phyloP scores from a whole-genome alignment of 2,329 filamentous ascomycete genomes.

The Aspergillus pseudonomiae region DNA sequence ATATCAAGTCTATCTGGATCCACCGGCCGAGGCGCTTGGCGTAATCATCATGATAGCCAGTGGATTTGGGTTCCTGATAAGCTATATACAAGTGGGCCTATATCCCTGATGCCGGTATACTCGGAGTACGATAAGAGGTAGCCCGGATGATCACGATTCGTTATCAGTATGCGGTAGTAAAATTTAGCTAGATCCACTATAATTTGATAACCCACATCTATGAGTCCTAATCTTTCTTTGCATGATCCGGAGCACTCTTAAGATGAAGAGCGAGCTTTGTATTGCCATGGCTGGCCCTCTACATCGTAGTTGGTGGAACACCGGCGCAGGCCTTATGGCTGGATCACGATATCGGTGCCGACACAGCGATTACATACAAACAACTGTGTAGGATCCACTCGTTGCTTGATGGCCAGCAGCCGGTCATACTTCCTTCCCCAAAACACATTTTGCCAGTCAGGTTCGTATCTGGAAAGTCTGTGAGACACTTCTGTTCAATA shows the following conservation, averaged over 20 bases:
- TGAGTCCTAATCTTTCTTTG: background rate
- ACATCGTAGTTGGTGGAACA: accelerated
- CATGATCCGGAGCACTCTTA: background rate
- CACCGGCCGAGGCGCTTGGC: no score
- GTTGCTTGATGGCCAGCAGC: background rate
- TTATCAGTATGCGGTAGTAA: background rate
- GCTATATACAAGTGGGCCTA: background rate
- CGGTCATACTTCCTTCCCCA: constrained; percentile 8
- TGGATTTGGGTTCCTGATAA: no score
- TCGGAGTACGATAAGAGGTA: background rate
- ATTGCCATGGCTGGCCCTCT: background rate
- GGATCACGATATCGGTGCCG: background rate
- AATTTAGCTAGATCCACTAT: background rate
- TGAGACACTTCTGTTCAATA: background rate
- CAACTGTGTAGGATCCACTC: background rate
- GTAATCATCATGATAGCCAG: no score
- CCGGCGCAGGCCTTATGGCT: background rate
- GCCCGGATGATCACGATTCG: background rate
- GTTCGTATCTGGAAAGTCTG: constrained; percentile 2
- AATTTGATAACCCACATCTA: background rate
- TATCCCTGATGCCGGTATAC: background rate
- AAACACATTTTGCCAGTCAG: constrained; percentile 5
- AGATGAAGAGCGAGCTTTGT: background rate
- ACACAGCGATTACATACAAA: constrained; percentile 9
- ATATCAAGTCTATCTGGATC: no score